Evolutionary conservation across 164 flowering plant genomes (phyloP).

Genomic region (Macadamia integrifolia): DNA sequence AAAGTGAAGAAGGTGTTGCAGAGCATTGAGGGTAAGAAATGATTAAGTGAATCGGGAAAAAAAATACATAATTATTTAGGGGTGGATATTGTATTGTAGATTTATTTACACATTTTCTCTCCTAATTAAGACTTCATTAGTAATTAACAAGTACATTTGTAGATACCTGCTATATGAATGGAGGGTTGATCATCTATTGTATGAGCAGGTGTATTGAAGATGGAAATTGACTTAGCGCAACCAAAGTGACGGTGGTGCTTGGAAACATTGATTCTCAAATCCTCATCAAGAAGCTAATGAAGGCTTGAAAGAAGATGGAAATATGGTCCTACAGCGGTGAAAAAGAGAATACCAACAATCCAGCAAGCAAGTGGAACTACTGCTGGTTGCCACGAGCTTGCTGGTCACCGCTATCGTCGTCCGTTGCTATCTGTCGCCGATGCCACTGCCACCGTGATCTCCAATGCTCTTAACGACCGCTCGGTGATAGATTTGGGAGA

Average conservation of each 20-base stretch:
- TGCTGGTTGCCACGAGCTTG: no score
- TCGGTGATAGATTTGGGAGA: no score
- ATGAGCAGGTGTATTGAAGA: conserved; percentile 39
- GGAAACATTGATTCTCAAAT: conserved; percentile 42
- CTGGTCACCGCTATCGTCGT: no score
- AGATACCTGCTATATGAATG: no score
- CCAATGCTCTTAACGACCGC: no score
- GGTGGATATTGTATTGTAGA: background rate
- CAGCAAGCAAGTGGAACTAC: background rate
- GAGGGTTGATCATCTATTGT: no score
- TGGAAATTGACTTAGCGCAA: conserved; percentile 31
- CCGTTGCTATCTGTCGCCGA: no score
- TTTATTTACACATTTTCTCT: background rate
- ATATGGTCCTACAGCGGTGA: conserved; percentile 22
- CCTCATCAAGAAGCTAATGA: conserved; percentile 38
- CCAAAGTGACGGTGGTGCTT: conserved; percentile 42
- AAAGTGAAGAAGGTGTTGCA: conserved; percentile 52
- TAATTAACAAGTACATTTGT: no score
- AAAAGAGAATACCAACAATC: conserved; percentile 17
- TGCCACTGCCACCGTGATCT: no score
- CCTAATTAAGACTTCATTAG: no score
- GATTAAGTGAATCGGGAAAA: no score
- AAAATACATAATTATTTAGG: no score
- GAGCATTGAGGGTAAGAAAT: conserved; percentile 37
- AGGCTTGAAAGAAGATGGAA: conserved; percentile 47